A percentile compares a stretch with the other conserved stretches of the same genome.
phyloP scores from a whole-genome alignment of 306 rosid genomes.

The Sicyos edulis region DNA sequence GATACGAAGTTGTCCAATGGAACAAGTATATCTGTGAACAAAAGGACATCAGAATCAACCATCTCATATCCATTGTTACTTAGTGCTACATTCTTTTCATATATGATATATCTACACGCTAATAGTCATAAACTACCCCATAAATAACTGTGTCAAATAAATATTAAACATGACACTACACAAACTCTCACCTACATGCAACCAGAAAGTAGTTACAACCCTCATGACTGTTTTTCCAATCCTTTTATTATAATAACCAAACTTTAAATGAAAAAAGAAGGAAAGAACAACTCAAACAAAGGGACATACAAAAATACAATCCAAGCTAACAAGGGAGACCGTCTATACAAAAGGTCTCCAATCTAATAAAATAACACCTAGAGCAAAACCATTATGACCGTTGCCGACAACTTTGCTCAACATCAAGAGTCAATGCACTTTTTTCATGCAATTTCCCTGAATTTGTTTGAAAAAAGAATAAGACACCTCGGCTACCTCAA shows the following conservation, averaged over 20 bases:
- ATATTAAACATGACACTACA: neutral
- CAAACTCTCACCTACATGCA: neutral
- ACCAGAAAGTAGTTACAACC: neutral
- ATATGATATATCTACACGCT: neutral
- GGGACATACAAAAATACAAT: too few relatives aligned
- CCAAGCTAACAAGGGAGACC: too few relatives aligned
- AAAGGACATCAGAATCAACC: neutral
- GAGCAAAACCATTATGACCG: neutral
- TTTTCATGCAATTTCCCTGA: neutral
- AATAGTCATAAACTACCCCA: neutral
- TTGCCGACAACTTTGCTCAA: neutral
- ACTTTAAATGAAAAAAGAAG: too few relatives aligned
- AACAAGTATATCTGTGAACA: slow-evolving; percentile 70
- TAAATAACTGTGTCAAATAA: neutral
- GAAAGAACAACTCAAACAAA: too few relatives aligned
- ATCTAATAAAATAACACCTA: too few relatives aligned
- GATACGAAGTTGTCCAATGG: slow-evolving; percentile 94
- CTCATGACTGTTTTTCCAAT: too few relatives aligned
- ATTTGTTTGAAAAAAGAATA: neutral
- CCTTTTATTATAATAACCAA: too few relatives aligned
- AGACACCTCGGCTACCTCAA: neutral
- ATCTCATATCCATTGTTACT: neutral
- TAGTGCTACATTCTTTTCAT: neutral
- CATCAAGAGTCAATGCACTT: neutral
- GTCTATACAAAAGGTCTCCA: too few relatives aligned